Base-by-base conservation (phyloP, 2,329 filamentous ascomycete genomes). In the Cytospora mali region DNA sequence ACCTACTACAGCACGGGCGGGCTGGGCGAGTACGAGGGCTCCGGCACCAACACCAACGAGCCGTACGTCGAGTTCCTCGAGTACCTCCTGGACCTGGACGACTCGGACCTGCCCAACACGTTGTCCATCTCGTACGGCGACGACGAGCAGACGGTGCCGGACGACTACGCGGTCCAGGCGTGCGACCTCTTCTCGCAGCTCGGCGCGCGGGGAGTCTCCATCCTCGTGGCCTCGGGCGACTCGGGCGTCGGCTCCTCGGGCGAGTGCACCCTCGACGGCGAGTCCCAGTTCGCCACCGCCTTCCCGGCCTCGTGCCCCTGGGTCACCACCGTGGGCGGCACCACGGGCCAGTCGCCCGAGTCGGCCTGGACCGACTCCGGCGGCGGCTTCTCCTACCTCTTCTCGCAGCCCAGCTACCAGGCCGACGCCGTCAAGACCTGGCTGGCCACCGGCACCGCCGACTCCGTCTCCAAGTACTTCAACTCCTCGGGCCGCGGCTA, bases 41-140 rank as follows among this genome's bases (percentile, higher is more conserved):
- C 62, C 0, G 68, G 68, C 4, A 66, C 77, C 68, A 81, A 86
- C 64, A 76, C 76, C 11, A 88, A 90, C 67, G 88, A 91, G 75
- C 87, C 88, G 0, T 92, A 87, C 71, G 77, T 91, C 3, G 82
- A 82, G 18, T 87, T 88, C 72, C 79, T 88, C 6, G 79, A 82
- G 62, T 84, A 87, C 71, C 77, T 91, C 11, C 75, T 89, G 3
- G 71, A 75, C 21, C 79, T 88, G 18, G 72, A 79, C 1, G 80
- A 85, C 64, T 71, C 77, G 2, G 72, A 83, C 21, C 76, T 91
- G 0, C 88, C 89, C 0, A 80, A 84, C 4, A 84, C 90, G 21
- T 79, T 92, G 49, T 83, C 81, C 48, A 88, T 87, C n/a, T 91
- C 88, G 0, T 92, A 91, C 70, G 88, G 87, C 28, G 87, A 90